phyloP scores from a whole-genome alignment of 2,329 filamentous ascomycete genomes.

The Pseudogymnoascus verrucosus region DNA sequence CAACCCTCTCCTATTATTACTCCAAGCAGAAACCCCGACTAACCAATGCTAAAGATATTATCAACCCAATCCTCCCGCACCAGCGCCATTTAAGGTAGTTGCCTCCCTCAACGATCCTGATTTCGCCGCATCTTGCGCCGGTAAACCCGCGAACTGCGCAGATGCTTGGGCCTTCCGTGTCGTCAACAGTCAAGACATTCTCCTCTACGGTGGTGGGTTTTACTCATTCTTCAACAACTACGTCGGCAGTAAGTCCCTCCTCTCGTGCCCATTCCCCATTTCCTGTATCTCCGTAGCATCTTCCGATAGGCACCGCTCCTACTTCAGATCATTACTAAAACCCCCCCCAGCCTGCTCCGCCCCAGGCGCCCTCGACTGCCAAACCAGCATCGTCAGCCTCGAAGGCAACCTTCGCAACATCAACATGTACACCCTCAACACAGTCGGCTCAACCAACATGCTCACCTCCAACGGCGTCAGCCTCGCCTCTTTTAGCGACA shows the following conservation, averaged over 20 bases:
- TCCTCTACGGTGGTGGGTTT: conserved; percentile 45
- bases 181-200: conserved; percentile 39
- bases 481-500: conserved; percentile 13
- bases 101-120: conserved; percentile 39
- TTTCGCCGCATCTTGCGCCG: conserved; percentile 38
- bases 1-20: too few species aligned
- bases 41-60: conserved; percentile 41
- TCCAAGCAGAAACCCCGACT: too few species aligned
- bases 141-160: conserved; percentile 35
- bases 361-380: conserved; percentile 17
- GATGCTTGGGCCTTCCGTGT: conserved; percentile 61
- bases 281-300: too few species aligned
- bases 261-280: too few species aligned
- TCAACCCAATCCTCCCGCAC: conserved; percentile 55
- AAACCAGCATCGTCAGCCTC: conserved; percentile 18
- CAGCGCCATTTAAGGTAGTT: conserved; percentile 50
- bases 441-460: conserved; percentile 20
- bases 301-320: too few species aligned
- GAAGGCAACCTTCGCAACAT: conserved; percentile 16
- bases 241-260: conserved; percentile 22
- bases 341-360: conserved; percentile 11
- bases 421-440: conserved; percentile 18
- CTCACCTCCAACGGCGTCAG: conserved; percentile 14
- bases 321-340: too few species aligned
- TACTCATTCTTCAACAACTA: conserved; percentile 56